Base-by-base conservation (phyloP, 345 rosid genomes). In the Dipteronia dyeriana region DNA sequence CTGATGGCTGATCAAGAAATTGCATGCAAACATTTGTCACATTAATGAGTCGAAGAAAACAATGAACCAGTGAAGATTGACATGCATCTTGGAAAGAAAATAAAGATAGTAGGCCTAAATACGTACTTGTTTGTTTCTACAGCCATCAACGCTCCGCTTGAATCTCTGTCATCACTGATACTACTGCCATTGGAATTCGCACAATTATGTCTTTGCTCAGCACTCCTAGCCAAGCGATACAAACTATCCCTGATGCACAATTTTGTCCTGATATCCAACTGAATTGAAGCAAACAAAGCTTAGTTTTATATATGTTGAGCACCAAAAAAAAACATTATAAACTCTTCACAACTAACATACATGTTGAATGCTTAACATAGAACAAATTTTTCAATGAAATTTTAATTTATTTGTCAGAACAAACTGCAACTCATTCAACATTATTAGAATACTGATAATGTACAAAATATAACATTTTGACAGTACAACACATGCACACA, bases 191-290 rank as follows among this genome's bases (percentile, higher is more conserved):
- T 84, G 76, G 85, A 77, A 76, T 77, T 83, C 66, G 60, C 70
- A 76, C 85, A 85, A 53, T 79, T 82, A 74, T 94, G 92, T 72
- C 98, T 87, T 82, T 90, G 97, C 76, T 90, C 95, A 65, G 98
- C 97, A 74, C 98, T 94, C 86, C 86, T 84, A 75, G 97, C 98
- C 84, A 94, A 86, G 74, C 98, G 97, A 82, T 90, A 94, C 74
- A 94, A 85, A 82, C 97, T 92, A 78, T 92, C 98, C 82, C 98
- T 86, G 85, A 92, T 92, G 87, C 97, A 91, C 68, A 94, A 87
- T 82, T 92, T 94, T 78, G 97, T 91, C 88, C 91, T 83, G 77
- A 89, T 81, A 84, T 94, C 98, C 97, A 94, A 85, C 98, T 94
- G 91, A 56, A 80, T 71, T 59, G 65, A 79, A 68, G 64, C 77